Conservation (phyloP, 2,329 filamentous ascomycete species). For the Paradendryphiella salina region DNA sequence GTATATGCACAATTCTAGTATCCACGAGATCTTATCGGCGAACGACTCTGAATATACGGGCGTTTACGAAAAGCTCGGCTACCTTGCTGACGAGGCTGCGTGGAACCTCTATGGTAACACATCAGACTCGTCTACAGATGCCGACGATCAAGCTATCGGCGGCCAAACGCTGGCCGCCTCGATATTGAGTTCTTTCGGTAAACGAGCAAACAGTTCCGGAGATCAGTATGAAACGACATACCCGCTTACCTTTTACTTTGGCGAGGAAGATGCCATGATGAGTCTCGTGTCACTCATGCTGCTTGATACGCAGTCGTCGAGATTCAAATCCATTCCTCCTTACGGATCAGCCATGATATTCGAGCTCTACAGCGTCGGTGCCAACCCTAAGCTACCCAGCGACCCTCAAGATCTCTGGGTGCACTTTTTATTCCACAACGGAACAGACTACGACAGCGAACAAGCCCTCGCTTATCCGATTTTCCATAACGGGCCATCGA, state of each 20-base stretch:
- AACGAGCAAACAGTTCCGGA: constrained; percentile 11
- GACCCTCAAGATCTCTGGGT: constrained; percentile 55
- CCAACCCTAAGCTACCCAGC: constrained; percentile 43
- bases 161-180: constrained; percentile 38
- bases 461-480: constrained; percentile 53
- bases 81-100: constrained; percentile 55
- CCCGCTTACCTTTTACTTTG: constrained; percentile 52
- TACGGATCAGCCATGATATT: constrained; percentile 43
- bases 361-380: constrained; percentile 53
- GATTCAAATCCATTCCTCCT: constrained; percentile 33
- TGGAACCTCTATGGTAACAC: constrained; percentile 51
- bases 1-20: constrained; percentile 55
- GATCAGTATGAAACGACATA: constrained; percentile 18
- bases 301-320: constrained; percentile 21
- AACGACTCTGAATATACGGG: constrained; percentile 31
- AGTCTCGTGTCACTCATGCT: constrained; percentile 37
- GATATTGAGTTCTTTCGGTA: constrained; percentile 35
- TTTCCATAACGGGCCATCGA: constrained; percentile 54
- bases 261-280: constrained; percentile 41
- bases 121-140: constrained; percentile 29
- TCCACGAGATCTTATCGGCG: constrained; percentile 38
- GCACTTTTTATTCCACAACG: constrained; percentile 62
- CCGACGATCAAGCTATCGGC: constrained; percentile 32
- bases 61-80: constrained; percentile 39
- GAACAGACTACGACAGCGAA: constrained; percentile 50